Conservation (phyloP, 805 yeast genomes). For the Sugiyamaella valdiviana region DNA sequence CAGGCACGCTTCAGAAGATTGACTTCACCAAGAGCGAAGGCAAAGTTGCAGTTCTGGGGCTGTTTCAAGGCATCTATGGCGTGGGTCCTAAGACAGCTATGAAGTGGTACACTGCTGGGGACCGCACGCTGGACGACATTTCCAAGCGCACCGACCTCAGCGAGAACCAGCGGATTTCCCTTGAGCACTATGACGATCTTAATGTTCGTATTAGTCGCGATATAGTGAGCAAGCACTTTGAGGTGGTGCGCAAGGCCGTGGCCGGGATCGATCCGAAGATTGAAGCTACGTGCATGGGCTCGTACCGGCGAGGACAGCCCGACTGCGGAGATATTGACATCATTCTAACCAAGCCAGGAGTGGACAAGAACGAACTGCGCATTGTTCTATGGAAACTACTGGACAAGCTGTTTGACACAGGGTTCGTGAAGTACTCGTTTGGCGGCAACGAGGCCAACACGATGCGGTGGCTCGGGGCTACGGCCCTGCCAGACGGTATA, state of each 20-base stretch:
- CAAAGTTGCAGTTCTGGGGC: constrained; percentile 25
- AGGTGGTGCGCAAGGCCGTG: constrained; percentile 28
- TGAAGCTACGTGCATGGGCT: constrained; percentile 42
- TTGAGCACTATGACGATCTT: constrained; percentile 46
- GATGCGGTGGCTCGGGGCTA: constrained; percentile 32
- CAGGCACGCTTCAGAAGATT: constrained; percentile 30
- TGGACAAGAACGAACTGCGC: constrained; percentile 24
- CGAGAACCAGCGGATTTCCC: constrained; percentile 35
- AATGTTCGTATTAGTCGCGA: constrained; percentile 38
- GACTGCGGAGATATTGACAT: constrained; percentile 51
- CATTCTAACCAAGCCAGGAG: constrained; percentile 36
- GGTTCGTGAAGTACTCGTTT: constrained; percentile 34
- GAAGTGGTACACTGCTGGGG: constrained; percentile 37
- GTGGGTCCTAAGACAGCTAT: constrained; percentile 43
- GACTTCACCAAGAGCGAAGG: constrained; percentile 20
- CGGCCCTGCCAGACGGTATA: constrained; percentile 24
- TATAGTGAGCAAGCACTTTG: constrained; percentile 40
- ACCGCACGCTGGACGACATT: constrained; percentile 37
- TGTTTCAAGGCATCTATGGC: constrained; percentile 42
- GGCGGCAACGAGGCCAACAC: constrained; percentile 22
- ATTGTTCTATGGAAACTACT: constrained; percentile 24
- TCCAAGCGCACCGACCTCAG: constrained; percentile 27
- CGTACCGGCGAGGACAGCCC: constrained; percentile 44
- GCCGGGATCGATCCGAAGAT: constrained; percentile 34
- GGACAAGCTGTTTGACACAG: constrained; percentile 24